phyloP scores from a whole-genome alignment of 805 yeast genomes.

The Yarrowia divulgata region DNA sequence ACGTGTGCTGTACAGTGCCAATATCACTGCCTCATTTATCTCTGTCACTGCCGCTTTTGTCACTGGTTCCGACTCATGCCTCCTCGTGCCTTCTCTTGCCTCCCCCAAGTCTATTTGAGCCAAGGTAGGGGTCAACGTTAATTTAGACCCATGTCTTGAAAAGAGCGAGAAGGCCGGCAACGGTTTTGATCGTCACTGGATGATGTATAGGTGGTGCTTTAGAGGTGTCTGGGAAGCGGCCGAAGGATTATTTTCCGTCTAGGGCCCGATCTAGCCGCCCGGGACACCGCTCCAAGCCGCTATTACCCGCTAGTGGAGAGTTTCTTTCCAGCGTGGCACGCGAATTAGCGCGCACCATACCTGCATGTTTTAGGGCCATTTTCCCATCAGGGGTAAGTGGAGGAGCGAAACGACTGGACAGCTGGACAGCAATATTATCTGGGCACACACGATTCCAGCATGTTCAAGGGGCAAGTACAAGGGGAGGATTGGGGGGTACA shows the following conservation, averaged over 20 bases:
- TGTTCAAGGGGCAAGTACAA: not conserved
- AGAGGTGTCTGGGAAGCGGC: not conserved
- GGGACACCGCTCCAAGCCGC: not conserved
- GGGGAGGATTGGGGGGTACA: not conserved
- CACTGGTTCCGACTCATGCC: constrained; percentile 12
- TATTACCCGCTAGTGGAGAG: not conserved
- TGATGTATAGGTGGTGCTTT: not conserved
- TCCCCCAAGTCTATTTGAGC: constrained; percentile 8
- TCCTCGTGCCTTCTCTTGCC: too few relatives aligned
- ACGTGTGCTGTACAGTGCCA: constrained; percentile 5
- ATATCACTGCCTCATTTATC: not conserved
- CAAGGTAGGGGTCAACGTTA: constrained; percentile 25
- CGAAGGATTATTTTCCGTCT: not conserved
- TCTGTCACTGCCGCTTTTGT: constrained; percentile 1
- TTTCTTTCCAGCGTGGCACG: not conserved
- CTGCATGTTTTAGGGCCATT: constrained; percentile 13
- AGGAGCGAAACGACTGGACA: not conserved
- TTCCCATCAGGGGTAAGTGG: constrained; percentile 26
- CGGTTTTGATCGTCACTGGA: not conserved
- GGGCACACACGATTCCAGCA: not conserved
- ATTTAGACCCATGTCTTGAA: constrained; percentile 6
- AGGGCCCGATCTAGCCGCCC: not conserved
- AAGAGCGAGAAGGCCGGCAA: not conserved
- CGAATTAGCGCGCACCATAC: constrained; percentile 23
- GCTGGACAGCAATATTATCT: not conserved